These are phyloP conservation scores for Chytridium lagenaria DNA, from an alignment of 371 early-diverging fungal species.

Conservation along the genomic window DNA sequence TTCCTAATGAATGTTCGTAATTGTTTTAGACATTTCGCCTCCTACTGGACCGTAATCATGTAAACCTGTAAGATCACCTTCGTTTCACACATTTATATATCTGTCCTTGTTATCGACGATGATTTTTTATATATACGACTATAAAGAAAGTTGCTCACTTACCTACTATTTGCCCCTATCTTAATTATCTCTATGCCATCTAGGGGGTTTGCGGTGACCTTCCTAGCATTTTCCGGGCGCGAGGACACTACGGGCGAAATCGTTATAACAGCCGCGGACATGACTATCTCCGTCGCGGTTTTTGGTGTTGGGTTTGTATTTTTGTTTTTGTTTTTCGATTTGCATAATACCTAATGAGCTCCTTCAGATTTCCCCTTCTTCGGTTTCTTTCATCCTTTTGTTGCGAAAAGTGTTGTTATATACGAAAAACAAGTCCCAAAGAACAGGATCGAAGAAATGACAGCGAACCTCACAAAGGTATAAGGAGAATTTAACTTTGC, in stretches of 20 bases:
- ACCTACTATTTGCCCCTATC: no score
- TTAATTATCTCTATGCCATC: no score
- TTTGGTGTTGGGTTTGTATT: not conserved
- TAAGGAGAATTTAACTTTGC: not conserved
- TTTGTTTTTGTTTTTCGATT: not conserved
- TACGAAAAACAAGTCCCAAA: not conserved
- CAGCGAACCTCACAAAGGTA: not conserved
- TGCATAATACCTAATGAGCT: not conserved
- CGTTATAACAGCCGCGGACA: not conserved
- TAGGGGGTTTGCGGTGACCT: not conserved
- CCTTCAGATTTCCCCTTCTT: not conserved
- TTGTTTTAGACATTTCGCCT: not conserved
- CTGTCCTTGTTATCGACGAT: no score
- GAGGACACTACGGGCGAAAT: not conserved
- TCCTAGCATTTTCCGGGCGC: not conserved
- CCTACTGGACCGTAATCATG: no score
- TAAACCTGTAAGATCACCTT: no score
- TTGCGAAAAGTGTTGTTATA: not conserved
- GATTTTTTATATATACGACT: no score
- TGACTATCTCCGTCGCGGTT: not conserved
- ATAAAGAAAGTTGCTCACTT: no score
- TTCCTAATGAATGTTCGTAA: not conserved
- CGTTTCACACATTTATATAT: no score
- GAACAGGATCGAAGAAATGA: conserved; percentile 2
- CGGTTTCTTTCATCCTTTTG: not conserved